Base-by-base conservation (phyloP, 345 rosid genomes). In the Populus simonii region DNA sequence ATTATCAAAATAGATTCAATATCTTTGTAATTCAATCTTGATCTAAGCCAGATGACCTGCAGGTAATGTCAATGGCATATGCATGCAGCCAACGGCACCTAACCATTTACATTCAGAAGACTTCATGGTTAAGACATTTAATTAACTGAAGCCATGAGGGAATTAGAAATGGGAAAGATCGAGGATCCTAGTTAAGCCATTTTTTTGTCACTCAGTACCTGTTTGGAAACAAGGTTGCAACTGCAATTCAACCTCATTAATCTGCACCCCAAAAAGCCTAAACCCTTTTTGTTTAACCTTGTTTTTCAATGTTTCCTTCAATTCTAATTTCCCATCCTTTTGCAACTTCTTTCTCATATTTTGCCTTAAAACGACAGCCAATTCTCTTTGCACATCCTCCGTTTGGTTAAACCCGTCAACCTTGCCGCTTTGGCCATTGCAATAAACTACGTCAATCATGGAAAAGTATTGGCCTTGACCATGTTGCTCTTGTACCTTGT, bases 231-330 rank as follows among this genome's bases (percentile, higher is more conserved):
- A 43, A 43, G 47, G 47, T 13, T 43, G 47, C 13, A 43, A 13
- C 47, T 43, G 47, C 47, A 43, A 11, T 13, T 3, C 47, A 43
- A 43, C 47, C 17, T 83, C 51, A 77, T 4, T 85, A 63, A 90
- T 90, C 59, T 72, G 63, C 66, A 84, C 88, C 49, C 94, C 94
- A 69, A 91, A 91, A 68, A 91, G 84, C 83, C 70, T 86, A 78
- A 89, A 77, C 20, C 90, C 85, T 72, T 79, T 77, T 8, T 71
- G 76, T 27, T 36, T 70, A 3, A 27, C n/a, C 41, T 70, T 66
- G 13, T 41, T 49, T 7, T 72, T 5, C 38, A 68, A 29, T 33
- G 3, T 33, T 70, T 73, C 75, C 45, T 74, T 68, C 9, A 39
- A 12, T 31, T 8, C 51, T 17, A n/a, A n/a, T n/a, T 35, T 69